Evolutionary conservation across 805 yeast species (phyloP).

Genomic region (Candida sakaeoensis): DNA sequence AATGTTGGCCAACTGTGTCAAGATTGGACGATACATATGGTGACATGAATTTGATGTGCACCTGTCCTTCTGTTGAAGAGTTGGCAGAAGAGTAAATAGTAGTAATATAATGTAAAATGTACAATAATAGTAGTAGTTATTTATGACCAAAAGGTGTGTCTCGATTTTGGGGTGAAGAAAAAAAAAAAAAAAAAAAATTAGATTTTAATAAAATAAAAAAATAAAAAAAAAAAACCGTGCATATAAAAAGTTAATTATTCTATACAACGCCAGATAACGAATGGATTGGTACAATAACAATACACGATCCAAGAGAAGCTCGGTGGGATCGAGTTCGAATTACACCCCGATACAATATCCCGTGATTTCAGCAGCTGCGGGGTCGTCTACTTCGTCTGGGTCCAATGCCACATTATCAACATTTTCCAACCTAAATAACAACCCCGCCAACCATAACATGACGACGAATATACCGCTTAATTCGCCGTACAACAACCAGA

Average conservation of each 20-base stretch:
- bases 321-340: slow-evolving; percentile 4
- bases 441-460: no score
- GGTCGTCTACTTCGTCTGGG: slow-evolving; percentile 3
- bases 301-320: slow-evolving; percentile 9
- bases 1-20: slow-evolving; percentile 94
- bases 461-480: slow-evolving; percentile 2
- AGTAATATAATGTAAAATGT: no score
- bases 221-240: background rate
- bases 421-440: no score
- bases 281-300: slow-evolving; percentile 13
- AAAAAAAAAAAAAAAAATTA: slow-evolving; percentile 3
- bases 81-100: slow-evolving; percentile 39
- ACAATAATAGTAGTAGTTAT: background rate
- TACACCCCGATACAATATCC: slow-evolving; percentile 10
- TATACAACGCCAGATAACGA: background rate
- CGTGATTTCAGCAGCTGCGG: slow-evolving; percentile 5
- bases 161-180: no score
- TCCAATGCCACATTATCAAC: background rate
- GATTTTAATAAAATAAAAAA: background rate
- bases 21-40: slow-evolving; percentile 94
- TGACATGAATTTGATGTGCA: slow-evolving; percentile 86
- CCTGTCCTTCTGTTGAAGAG: slow-evolving; percentile 86
- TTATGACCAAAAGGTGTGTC: no score
- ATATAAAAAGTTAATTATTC: background rate
- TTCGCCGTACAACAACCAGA: slow-evolving; percentile 8